Conservation (phyloP, 116 monocot species). For the Trichopus zeylanicus region DNA sequence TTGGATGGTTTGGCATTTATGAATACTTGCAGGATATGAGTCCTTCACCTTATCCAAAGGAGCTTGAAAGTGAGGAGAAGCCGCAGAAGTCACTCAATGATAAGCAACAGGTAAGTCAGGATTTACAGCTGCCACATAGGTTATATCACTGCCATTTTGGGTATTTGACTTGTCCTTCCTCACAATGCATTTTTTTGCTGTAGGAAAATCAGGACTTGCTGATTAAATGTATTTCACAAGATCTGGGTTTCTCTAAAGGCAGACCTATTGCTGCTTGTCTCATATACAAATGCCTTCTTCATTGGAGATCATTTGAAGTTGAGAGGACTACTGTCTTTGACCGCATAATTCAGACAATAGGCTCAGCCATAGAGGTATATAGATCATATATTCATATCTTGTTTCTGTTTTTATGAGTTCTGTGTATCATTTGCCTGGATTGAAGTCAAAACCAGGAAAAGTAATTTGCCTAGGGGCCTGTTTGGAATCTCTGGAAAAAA, state of each 20-base stretch:
- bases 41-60: constrained; percentile 38
- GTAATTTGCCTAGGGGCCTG: too few relatives aligned
- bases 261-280: constrained; percentile 87
- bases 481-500: too few relatives aligned
- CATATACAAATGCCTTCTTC: constrained; percentile 92
- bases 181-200: constrained; percentile 5
- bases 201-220: constrained; percentile 93
- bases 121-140: not conserved
- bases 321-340: constrained; percentile 90
- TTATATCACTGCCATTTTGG: not conserved
- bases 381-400: not conserved
- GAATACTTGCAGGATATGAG: constrained; percentile 46
- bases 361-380: constrained; percentile 72
- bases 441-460: not conserved
- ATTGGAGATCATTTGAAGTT: constrained; percentile 98
- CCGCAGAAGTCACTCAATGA: constrained; percentile 94
- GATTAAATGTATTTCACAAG: constrained; percentile 69
- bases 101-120: constrained; percentile 65
- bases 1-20: not conserved
- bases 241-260: constrained; percentile 77
- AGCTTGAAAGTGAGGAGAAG: constrained; percentile 75
- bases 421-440: too few relatives aligned
- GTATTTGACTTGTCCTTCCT: not conserved
- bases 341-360: constrained; percentile 77
- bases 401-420: not conserved